phyloP scores from a whole-genome alignment of 345 rosid species.

The Mercurialis annua region DNA sequence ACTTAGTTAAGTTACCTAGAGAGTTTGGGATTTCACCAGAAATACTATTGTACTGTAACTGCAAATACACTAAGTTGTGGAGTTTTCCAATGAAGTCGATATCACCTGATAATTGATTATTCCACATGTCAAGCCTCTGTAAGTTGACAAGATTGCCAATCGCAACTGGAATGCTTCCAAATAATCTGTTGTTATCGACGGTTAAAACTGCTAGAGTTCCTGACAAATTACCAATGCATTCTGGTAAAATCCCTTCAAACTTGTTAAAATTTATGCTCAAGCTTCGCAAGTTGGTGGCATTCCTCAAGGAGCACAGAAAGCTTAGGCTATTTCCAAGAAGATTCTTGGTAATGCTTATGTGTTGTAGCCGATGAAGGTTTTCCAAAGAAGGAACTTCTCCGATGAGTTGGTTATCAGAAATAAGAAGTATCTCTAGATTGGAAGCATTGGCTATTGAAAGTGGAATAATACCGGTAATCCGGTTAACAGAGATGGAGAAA shows the following conservation, averaged over 20 bases:
- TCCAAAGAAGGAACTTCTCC: not conserved
- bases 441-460: slow-evolving; percentile 6
- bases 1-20: not conserved
- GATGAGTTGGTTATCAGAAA: not conserved
- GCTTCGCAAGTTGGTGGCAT: not conserved
- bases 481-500: not conserved
- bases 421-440: not conserved
- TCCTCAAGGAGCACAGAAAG: not conserved
- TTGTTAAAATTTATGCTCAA: not conserved
- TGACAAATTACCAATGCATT: not conserved
- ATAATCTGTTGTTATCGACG: not conserved
- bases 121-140: not conserved
- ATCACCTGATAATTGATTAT: not conserved
- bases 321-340: not conserved
- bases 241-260: not conserved
- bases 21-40: not conserved
- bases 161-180: not conserved
- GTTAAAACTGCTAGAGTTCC: not conserved
- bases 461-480: not conserved
- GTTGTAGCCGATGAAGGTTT: not conserved
- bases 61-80: not conserved
- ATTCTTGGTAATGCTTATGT: not conserved
- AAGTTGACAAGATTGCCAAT: not conserved
- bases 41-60: not conserved
- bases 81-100: not conserved